These are phyloP conservation scores for Candida alai DNA, from an alignment of 805 yeast genomes.

Conservation along the genomic window DNA sequence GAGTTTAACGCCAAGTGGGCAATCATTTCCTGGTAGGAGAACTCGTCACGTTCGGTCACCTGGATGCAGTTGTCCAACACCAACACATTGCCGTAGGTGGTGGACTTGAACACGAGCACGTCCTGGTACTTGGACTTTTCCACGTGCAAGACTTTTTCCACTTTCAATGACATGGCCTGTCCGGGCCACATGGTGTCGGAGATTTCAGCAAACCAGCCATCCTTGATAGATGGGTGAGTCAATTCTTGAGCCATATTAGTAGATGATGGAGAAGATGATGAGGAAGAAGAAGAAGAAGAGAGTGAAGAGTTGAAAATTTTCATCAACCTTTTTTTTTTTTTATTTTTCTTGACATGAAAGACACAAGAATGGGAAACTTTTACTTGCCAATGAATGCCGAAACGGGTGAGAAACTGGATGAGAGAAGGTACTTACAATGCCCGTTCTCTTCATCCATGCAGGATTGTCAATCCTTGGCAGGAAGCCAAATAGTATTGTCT, in stretches of 20 bases:
- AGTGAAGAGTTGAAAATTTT: not conserved
- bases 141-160: constrained; percentile 79
- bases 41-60: constrained; percentile 96
- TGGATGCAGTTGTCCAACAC: constrained; percentile 95
- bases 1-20: constrained; percentile 88
- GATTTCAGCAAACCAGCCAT: constrained; percentile 97
- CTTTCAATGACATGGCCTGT: constrained; percentile 90
- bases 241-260: constrained; percentile 30
- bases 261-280: not conserved
- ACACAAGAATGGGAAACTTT: no score
- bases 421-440: no score
- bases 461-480: no score
- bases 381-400: no score
- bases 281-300: not conserved
- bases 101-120: constrained; percentile 86
- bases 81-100: constrained; percentile 91
- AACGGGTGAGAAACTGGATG: no score
- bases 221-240: constrained; percentile 57
- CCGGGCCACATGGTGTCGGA: constrained; percentile 99
- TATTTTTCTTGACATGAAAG: no score
- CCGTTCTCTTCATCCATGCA: no score
- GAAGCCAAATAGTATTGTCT: no score
- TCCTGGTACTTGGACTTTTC: constrained; percentile 91
- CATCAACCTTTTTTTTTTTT: not conserved
- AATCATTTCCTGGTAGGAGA: constrained; percentile 97